Conservation (phyloP, 2,329 filamentous ascomycete genomes). For the Colletotrichum godetiae region DNA sequence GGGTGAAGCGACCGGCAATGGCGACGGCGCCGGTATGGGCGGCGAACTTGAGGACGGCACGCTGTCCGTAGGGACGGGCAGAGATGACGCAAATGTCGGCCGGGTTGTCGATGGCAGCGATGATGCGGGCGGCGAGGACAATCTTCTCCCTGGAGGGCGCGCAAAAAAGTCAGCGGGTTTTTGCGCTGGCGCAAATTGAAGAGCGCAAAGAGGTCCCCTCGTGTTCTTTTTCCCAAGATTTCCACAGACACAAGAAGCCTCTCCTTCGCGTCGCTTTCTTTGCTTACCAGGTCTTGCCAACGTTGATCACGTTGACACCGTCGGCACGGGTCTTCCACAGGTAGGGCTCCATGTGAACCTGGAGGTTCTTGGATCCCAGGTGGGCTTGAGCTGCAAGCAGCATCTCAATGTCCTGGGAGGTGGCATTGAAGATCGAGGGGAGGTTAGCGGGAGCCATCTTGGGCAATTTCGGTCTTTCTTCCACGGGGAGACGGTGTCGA, state of each 20-base stretch:
- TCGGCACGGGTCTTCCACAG: conserved; percentile 99
- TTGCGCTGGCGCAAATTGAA: background rate
- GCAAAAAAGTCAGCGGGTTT: conserved; percentile 16
- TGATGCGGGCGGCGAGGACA: conserved; percentile 97
- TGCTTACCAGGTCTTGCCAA: conserved; percentile 98
- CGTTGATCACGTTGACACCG: conserved; percentile 98
- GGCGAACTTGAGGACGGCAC: conserved; percentile 99
- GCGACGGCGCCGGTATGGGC: conserved; percentile 97
- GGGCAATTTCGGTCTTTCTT: conserved; percentile 44
- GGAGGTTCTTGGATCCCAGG: conserved; percentile 98
- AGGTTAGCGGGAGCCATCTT: conserved; percentile 97
- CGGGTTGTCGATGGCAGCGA: conserved; percentile 99
- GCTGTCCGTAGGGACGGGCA: conserved; percentile 98
- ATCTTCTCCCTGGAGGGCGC: conserved; percentile 89
- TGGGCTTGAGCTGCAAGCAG: conserved; percentile 97
- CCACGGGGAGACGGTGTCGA: conserved; percentile 33
- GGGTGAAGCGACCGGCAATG: conserved; percentile 99
- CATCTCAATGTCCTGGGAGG: conserved; percentile 99
- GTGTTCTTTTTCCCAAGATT: background rate
- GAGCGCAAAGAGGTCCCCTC: background rate
- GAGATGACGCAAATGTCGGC: conserved; percentile 99
- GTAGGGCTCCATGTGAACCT: conserved; percentile 99
- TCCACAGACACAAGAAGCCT: background rate
- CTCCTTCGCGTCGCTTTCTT: conserved; percentile 5
- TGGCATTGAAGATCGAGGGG: conserved; percentile 95